phyloP scores from a whole-genome alignment of 192 early-diverging fungal genomes.

The Piromyces finnis region DNA sequence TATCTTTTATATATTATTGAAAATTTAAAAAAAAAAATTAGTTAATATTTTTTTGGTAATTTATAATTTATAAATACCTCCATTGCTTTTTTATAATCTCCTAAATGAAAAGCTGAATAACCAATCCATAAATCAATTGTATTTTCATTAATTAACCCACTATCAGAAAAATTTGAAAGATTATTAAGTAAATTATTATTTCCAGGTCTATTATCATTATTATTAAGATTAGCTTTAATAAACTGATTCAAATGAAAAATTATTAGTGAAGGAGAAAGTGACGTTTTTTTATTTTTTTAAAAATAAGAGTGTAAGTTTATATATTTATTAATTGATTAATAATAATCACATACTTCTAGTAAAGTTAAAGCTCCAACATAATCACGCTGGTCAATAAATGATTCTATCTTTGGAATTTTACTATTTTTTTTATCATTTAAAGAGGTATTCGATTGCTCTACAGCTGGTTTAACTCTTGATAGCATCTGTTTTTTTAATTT shows the following conservation, averaged over 20 bases:
- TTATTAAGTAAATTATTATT: background rate
- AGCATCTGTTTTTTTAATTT: slow-evolving; percentile 14
- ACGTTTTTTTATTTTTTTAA: too few species aligned
- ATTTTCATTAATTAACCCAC: background rate
- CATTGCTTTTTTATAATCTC: slow-evolving; percentile 31
- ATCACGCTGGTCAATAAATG: slow-evolving; percentile 29
- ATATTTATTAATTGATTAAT: background rate
- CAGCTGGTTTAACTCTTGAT: slow-evolving; percentile 35
- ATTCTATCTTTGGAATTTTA: slow-evolving; percentile 27
- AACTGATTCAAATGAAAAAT: too few species aligned
- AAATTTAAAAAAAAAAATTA: too few species aligned
- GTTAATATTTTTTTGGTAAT: too few species aligned
- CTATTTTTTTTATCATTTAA: slow-evolving; percentile 13
- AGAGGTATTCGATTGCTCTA: slow-evolving; percentile 2
- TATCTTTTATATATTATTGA: too few species aligned
- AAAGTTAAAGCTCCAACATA: slow-evolving; percentile 37
- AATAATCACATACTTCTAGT: slow-evolving; percentile 17
- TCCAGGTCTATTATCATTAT: slow-evolving; percentile 6
- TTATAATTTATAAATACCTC: slow-evolving; percentile 10
- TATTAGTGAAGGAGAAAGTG: too few species aligned
- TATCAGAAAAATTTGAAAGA: background rate
- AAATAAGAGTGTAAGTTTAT: background rate
- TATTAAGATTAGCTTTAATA: slow-evolving; percentile 20
- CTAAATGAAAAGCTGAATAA: slow-evolving; percentile 31
- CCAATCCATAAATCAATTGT: slow-evolving; percentile 20